A percentile compares a stretch with the other conserved stretches of the same genome.
These are phyloP conservation scores for Xerocomus minutiporus DNA, from an alignment of 1,284 basidiomycete genomes.

Conservation along the genomic window DNA sequence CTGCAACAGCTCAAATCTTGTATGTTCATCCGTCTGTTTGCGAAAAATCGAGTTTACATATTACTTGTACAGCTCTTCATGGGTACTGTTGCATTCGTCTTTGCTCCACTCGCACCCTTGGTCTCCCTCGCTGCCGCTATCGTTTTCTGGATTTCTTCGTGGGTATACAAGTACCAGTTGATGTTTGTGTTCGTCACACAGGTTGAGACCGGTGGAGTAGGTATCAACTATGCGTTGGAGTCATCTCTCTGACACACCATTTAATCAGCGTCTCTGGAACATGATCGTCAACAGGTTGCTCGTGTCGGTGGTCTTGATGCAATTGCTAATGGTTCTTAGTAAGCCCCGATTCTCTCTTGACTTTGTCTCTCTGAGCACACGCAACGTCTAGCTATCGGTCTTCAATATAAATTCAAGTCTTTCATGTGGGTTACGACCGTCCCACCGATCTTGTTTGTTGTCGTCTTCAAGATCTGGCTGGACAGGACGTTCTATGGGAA, in stretches of 20 bases:
- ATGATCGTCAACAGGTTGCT: conserved; percentile 84
- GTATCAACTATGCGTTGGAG: conserved; percentile 31
- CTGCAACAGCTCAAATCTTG: conserved; percentile 55
- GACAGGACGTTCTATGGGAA: conserved; percentile 59
- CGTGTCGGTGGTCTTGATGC: conserved; percentile 74
- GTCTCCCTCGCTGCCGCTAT: conserved; percentile 72
- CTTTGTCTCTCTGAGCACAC: conserved; percentile 1
- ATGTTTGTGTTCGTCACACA: conserved; percentile 89
- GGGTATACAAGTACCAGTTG: conserved; percentile 88
- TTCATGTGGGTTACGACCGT: conserved; percentile 68
- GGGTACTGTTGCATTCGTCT: conserved; percentile 81
- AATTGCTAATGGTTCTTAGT: conserved; percentile 84
- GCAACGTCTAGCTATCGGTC: conserved; percentile 65
- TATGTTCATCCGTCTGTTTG: conserved; percentile 31
- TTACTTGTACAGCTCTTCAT: conserved; percentile 66
- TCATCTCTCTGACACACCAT: background rate
- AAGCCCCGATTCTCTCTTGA: conserved; percentile 31
- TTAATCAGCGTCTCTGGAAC: conserved; percentile 81
- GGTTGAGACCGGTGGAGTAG: conserved; percentile 86
- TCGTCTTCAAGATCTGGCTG: conserved; percentile 81
- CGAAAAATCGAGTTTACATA: conserved; percentile 12
- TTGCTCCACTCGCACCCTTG: conserved; percentile 87
- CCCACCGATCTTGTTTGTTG: conserved; percentile 73
- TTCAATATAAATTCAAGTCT: conserved; percentile 73
- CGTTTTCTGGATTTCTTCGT: conserved; percentile 80